phyloP scores from a whole-genome alignment of 2,329 filamentous ascomycete genomes.

The Diaporthe nobilis region DNA sequence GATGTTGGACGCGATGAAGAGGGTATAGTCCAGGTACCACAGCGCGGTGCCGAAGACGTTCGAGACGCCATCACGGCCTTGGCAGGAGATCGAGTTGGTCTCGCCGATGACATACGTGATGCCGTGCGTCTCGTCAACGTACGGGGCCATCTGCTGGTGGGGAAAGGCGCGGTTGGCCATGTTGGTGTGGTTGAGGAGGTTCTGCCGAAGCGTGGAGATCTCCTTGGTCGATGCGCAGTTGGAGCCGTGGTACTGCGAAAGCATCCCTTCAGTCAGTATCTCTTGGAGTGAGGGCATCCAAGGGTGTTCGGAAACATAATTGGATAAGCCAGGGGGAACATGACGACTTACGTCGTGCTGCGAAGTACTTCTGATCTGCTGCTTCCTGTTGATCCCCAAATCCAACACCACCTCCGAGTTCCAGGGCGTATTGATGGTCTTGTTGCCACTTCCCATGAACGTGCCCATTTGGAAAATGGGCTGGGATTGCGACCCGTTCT shows the following conservation, averaged over 20 bases:
- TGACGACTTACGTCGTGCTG: not conserved
- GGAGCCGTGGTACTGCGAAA: slow-evolving; percentile 10
- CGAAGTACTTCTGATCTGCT: slow-evolving; percentile 24
- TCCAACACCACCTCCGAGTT: slow-evolving; percentile 30
- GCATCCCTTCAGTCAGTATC: not conserved
- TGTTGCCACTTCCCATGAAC: slow-evolving; percentile 21
- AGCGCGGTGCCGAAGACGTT: slow-evolving; percentile 29
- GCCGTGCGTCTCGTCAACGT: slow-evolving; percentile 26
- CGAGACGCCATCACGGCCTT: slow-evolving; percentile 20
- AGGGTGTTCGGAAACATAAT: not conserved
- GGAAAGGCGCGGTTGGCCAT: slow-evolving; percentile 43
- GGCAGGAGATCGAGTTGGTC: slow-evolving; percentile 36
- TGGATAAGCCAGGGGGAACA: rapidly evolving
- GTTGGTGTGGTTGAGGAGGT: slow-evolving; percentile 42
- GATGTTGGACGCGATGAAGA: slow-evolving; percentile 36
- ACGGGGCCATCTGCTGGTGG: slow-evolving; percentile 42
- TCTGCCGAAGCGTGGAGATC: slow-evolving; percentile 34
- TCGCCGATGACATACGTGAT: slow-evolving; percentile 41
- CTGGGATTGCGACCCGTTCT: not conserved
- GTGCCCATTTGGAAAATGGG: slow-evolving; percentile 21
- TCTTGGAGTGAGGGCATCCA: not conserved
- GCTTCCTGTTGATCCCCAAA: slow-evolving; percentile 19
- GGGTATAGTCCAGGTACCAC: slow-evolving; percentile 34
- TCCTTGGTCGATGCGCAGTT: slow-evolving; percentile 19
- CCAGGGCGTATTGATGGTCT: slow-evolving; percentile 9